Evolutionary conservation across 1,284 basidiomycete genomes (phyloP).

Genomic region (Trametes pubescens): DNA sequence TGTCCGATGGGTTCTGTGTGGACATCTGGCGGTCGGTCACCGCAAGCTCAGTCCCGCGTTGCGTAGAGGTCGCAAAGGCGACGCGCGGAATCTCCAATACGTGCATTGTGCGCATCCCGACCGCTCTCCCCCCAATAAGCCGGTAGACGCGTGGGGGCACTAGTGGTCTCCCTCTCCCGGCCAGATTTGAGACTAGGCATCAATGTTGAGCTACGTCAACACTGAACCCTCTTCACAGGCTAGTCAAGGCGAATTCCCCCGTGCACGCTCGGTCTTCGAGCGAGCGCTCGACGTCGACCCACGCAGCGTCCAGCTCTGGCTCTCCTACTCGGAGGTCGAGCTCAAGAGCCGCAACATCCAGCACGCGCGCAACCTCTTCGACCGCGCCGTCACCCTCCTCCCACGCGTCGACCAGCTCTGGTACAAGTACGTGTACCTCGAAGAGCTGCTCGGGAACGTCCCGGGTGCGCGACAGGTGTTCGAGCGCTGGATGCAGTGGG

Average conservation of each 20-base stretch:
- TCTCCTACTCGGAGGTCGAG: constrained; percentile 98
- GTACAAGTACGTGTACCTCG: constrained; percentile 99
- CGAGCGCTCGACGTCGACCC: constrained; percentile 96
- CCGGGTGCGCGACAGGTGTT: constrained; percentile 97
- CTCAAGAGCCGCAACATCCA: constrained; percentile 97
- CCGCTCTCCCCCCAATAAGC: too few relatives aligned
- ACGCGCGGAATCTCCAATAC: too few relatives aligned
- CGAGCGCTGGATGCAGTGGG: constrained; percentile 99
- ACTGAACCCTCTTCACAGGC: constrained; percentile 59
- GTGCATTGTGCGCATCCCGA: background rate
- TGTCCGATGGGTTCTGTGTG: too few relatives aligned
- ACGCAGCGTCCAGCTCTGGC: constrained; percentile 90
- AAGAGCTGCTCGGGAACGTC: constrained; percentile 96
- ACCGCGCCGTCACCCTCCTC: constrained; percentile 94
- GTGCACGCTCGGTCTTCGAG: constrained; percentile 95
- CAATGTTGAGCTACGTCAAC: background rate
- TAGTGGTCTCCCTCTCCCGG: background rate
- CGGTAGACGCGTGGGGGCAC: too few relatives aligned
- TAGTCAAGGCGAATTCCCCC: constrained; percentile 95
- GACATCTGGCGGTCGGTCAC: too few relatives aligned
- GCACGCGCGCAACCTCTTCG: constrained; percentile 96
- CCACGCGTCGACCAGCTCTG: constrained; percentile 95
- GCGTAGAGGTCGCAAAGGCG: too few relatives aligned
- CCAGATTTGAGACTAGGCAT: background rate
- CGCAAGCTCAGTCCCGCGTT: too few relatives aligned